phyloP scores from a whole-genome alignment of 2,329 filamentous ascomycete genomes.

The Setomelanomma holmii region DNA sequence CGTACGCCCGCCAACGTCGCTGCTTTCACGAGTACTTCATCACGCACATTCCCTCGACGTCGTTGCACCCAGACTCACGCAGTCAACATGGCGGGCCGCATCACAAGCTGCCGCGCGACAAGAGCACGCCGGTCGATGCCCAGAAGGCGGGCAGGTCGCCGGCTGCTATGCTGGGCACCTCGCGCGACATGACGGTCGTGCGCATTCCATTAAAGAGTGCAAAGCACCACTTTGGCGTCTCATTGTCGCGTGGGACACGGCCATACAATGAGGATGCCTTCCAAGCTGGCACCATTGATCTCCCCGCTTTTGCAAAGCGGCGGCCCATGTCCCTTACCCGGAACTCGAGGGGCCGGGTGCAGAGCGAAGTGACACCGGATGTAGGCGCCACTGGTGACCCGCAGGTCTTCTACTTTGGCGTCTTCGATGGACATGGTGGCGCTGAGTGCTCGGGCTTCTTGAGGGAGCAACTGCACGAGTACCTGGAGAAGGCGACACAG shows the following conservation, averaged over 20 bases:
- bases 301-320: conserved; percentile 90
- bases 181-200: conserved; percentile 85
- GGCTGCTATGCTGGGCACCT: conserved; percentile 45
- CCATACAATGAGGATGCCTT: conserved; percentile 93
- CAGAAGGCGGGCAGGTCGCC: conserved; percentile 46
- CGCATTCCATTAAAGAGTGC: conserved; percentile 91
- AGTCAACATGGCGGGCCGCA: conserved; percentile 65
- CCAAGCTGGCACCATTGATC: conserved; percentile 90
- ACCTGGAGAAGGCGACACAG: conserved; percentile 81
- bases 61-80: conserved; percentile 84
- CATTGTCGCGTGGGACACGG: conserved; percentile 79
- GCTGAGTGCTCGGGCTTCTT: conserved; percentile 87
- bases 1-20: conserved; percentile 37
- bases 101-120: conserved; percentile 85
- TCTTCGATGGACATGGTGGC: conserved; percentile 96
- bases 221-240: conserved; percentile 93
- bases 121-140: conserved; percentile 76
- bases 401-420: conserved; percentile 95
- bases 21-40: conserved; percentile 96
- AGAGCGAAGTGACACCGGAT: conserved; percentile 70
- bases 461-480: conserved; percentile 82
- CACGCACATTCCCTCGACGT: conserved; percentile 91
- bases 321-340: conserved; percentile 70
- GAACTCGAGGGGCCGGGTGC: conserved; percentile 30
- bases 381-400: conserved; percentile 85